Percentiles rank a stretch among this genome's conserved stretches.
Conservation (phyloP, 1,284 basidiomycete species). For the Sporisorium scitamineum region DNA sequence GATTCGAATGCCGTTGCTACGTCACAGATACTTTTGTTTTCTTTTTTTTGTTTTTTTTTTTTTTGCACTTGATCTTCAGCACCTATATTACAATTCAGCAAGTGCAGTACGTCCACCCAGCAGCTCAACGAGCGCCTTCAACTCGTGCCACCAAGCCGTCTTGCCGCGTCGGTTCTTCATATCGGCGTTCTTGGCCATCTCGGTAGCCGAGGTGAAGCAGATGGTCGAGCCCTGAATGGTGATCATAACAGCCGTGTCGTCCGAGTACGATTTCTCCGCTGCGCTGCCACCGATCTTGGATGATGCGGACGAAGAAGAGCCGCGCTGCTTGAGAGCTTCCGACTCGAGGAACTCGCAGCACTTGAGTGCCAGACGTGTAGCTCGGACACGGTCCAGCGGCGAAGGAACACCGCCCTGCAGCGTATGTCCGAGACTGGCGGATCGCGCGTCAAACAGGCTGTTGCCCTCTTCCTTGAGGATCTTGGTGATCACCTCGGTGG, state of each 20-base stretch:
- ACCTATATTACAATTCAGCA: conserved; percentile 30
- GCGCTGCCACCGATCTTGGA: conserved; percentile 52
- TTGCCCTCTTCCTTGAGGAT: conserved; percentile 95
- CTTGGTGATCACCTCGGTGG: conserved; percentile 89
- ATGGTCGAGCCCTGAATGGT: conserved; percentile 86
- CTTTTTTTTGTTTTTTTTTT: not conserved
- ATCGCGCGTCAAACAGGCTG: conserved; percentile 90
- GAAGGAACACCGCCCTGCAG: conserved; percentile 95
- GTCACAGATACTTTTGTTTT: not conserved
- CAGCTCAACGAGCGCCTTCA: conserved; percentile 59
- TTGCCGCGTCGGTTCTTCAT: conserved; percentile 88
- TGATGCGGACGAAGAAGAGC: conserved; percentile 40
- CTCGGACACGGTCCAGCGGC: conserved; percentile 90
- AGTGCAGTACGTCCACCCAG: conserved; percentile 57
- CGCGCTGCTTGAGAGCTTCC: conserved; percentile 74
- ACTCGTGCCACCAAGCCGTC: conserved; percentile 80
- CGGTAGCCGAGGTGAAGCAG: conserved; percentile 83
- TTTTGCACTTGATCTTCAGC: not conserved
- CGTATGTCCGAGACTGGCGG: conserved; percentile 93
- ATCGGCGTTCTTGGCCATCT: conserved; percentile 87
- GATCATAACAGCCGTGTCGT: conserved; percentile 86
- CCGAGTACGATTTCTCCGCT: conserved; percentile 65
- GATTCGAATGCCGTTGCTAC: not conserved
- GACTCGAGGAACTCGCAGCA: conserved; percentile 94
- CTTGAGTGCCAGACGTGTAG: conserved; percentile 86